A percentile compares a stretch with the other conserved stretches of the same genome.
phyloP scores from a whole-genome alignment of 495 filamentous ascomycete species.

The Cudoniella acicularis region DNA sequence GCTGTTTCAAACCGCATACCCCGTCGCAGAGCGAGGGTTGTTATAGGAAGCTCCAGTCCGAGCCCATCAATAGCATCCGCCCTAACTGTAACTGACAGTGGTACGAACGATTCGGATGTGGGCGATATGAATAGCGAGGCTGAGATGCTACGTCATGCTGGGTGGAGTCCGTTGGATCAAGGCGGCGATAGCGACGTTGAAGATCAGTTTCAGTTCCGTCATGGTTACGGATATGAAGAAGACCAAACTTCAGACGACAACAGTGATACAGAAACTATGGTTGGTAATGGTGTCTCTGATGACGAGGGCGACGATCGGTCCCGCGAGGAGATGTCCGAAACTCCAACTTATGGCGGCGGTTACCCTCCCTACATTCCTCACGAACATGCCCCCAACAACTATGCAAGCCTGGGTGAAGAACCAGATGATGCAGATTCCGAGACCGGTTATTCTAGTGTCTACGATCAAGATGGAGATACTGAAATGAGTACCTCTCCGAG shows the following conservation, averaged over 20 bases:
- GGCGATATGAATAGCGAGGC: constrained; percentile 20
- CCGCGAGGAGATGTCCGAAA: constrained; percentile 8
- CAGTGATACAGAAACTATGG: constrained; percentile 27
- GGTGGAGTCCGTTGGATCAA: constrained; percentile 27
- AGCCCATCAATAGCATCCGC: constrained; percentile 3
- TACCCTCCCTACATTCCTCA: not conserved
- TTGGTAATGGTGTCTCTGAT: constrained; percentile 13
- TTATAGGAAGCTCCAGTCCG: not conserved
- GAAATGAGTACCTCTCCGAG: constrained; percentile 25
- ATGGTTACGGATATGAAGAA: constrained; percentile 3
- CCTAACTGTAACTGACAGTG: not conserved
- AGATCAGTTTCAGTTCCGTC: not conserved
- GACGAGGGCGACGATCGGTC: constrained; percentile 15
- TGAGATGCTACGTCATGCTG: constrained; percentile 16
- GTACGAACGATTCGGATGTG: constrained; percentile 17
- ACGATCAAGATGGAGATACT: constrained; percentile 26
- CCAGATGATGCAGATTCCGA: constrained; percentile 18
- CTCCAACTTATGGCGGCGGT: constrained; percentile 8
- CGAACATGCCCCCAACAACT: not conserved
- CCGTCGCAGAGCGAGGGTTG: not conserved
- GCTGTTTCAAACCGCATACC: constrained; percentile 18
- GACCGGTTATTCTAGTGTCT: not conserved
- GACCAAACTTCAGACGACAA: constrained; percentile 19
- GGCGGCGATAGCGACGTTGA: constrained; percentile 18
- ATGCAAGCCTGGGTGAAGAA: not conserved